Percentiles rank a stretch among this genome's conserved stretches.
These are phyloP conservation scores for Cornus florida DNA, from an alignment of 148 eudicot genomes.

Conservation along the genomic window DNA sequence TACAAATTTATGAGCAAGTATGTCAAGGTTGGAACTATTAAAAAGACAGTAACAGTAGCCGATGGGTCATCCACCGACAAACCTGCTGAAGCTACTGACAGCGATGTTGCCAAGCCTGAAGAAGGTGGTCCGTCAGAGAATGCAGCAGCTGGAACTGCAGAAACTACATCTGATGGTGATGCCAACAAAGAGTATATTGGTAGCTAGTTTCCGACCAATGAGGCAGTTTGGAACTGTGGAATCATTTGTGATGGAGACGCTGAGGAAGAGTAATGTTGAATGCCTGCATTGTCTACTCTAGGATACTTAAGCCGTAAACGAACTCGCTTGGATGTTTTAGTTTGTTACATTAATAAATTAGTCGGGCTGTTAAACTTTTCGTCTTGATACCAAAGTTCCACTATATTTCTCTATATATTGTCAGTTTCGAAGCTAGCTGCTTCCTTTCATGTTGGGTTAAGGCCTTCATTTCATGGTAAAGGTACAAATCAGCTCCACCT, in stretches of 20 bases:
- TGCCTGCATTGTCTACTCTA: not conserved
- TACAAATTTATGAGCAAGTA: constrained; percentile 98
- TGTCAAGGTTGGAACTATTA: constrained; percentile 84
- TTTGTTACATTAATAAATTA: not conserved
- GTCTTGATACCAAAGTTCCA: not conserved
- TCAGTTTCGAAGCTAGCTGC: not conserved
- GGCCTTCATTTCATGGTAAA: not conserved
- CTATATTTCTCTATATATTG: not conserved
- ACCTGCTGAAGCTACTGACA: constrained; percentile 37
- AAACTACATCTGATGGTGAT: constrained; percentile 24
- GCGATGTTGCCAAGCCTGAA: constrained; percentile 30
- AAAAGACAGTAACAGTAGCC: constrained; percentile 40
- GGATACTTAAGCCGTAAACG: not conserved
- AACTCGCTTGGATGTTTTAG: not conserved
- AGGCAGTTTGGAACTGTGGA: not conserved
- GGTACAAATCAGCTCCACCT: not conserved
- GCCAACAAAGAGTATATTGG: constrained; percentile 39
- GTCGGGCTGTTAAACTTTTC: not conserved
- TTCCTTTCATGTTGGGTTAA: not conserved
- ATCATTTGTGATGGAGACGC: not conserved
- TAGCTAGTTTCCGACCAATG: not conserved
- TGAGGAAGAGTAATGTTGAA: not conserved
- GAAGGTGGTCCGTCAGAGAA: constrained; percentile 28
- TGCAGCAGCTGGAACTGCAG: constrained; percentile 23
- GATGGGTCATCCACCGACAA: constrained; percentile 43